phyloP scores from a whole-genome alignment of 306 rosid genomes.

The Gillenia trifoliata region DNA sequence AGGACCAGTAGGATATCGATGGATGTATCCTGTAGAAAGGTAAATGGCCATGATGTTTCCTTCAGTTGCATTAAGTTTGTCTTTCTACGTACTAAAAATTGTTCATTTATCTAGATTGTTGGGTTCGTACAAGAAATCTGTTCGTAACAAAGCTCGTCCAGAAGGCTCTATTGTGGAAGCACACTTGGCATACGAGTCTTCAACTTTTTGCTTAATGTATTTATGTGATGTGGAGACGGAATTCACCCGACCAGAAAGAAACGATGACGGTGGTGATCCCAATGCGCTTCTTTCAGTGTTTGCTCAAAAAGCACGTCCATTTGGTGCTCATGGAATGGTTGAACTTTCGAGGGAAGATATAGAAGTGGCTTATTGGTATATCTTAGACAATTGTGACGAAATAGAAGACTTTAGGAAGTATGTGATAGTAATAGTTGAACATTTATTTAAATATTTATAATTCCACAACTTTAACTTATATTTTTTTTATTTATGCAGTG shows the following conservation, averaged over 20 bases:
- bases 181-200: background rate
- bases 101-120: background rate
- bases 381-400: background rate
- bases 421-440: background rate
- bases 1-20: background rate
- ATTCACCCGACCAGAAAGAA: background rate
- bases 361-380: background rate
- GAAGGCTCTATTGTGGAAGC: constrained; percentile 1
- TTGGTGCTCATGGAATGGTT: background rate
- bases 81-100: background rate
- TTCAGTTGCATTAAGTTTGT: background rate
- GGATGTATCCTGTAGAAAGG: constrained; percentile 12
- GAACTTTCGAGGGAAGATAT: background rate
- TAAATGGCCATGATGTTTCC: background rate
- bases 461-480: too few species aligned
- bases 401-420: background rate
- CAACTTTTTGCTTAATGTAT: constrained; percentile 1
- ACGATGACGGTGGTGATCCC: background rate
- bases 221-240: background rate
- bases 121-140: background rate
- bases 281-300: background rate
- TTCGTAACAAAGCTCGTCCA: background rate
- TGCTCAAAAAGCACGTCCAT: background rate
- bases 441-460: too few species aligned
- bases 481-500: background rate